These are phyloP conservation scores for Trypanosoma platydactyli DNA, from an alignment of 208 protist species.

Conservation along the genomic window DNA sequence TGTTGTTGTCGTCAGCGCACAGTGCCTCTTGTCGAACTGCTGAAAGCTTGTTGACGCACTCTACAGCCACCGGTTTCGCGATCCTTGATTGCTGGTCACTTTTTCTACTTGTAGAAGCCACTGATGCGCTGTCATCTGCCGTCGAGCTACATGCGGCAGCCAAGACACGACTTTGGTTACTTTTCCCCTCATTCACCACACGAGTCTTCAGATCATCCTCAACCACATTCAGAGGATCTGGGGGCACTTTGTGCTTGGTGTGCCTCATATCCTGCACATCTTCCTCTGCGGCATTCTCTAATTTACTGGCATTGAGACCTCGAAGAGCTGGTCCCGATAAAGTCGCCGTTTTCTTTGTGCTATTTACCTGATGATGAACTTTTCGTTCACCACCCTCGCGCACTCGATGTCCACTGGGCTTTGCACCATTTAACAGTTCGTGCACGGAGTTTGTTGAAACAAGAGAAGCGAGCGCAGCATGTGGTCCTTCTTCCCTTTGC, in stretches of 20 bases:
- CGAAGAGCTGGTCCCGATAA: slow-evolving; percentile 1
- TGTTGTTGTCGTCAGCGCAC: not conserved
- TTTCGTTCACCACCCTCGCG: not conserved
- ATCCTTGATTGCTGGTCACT: not conserved
- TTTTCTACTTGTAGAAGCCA: not conserved
- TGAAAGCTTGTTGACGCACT: slow-evolving; percentile 22
- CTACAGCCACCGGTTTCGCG: slow-evolving; percentile 24
- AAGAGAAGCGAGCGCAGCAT: not conserved
- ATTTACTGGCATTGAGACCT: not conserved
- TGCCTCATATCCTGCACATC: no score
- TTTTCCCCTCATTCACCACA: not conserved
- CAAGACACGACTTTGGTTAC: not conserved
- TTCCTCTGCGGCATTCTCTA: not conserved
- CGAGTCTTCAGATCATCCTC: no score
- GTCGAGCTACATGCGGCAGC: not conserved
- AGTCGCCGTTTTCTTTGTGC: not conserved
- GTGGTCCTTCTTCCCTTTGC: not conserved
- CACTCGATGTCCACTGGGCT: not conserved
- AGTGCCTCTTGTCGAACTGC: slow-evolving; percentile 22
- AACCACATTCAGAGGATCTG: no score
- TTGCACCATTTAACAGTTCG: not conserved
- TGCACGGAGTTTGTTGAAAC: not conserved
- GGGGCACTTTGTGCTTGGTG: no score
- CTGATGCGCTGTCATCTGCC: not conserved
- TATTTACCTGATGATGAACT: not conserved